phyloP scores from a whole-genome alignment of 1,139 yeast species.

The Arxiozyma slooffiae region DNA sequence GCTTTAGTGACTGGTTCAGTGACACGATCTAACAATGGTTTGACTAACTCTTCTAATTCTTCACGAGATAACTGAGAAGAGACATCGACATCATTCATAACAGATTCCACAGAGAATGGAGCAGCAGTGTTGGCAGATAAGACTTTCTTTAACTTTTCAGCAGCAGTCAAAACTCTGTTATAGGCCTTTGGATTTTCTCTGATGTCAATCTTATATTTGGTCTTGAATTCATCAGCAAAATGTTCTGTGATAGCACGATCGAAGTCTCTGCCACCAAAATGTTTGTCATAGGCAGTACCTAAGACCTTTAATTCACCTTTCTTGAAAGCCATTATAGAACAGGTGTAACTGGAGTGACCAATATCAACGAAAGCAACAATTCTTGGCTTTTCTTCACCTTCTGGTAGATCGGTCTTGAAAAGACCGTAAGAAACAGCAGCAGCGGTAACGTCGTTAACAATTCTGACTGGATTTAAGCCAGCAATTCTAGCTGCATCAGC shows the following conservation, averaged over 20 bases:
- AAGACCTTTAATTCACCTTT: slow-evolving; percentile 92
- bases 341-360: slow-evolving; percentile 94
- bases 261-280: slow-evolving; percentile 97
- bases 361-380: slow-evolving; percentile 89
- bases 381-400: slow-evolving; percentile 64
- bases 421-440: slow-evolving; percentile 99
- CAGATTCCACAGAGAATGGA: slow-evolving; percentile 90
- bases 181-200: slow-evolving; percentile 87
- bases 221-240: slow-evolving; percentile 84
- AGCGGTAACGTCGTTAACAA: slow-evolving; percentile 93
- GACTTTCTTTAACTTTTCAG: slow-evolving; percentile 91
- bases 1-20: slow-evolving; percentile 74
- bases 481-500: slow-evolving; percentile 94
- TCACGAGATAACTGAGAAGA: slow-evolving; percentile 84
- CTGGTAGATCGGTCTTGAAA: slow-evolving; percentile 89
- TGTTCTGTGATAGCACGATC: slow-evolving; percentile 90
- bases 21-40: slow-evolving; percentile 71
- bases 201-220: slow-evolving; percentile 88
- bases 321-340: slow-evolving; percentile 82
- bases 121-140: slow-evolving; percentile 93
- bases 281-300: slow-evolving; percentile 88
- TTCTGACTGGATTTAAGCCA: slow-evolving; percentile 94
- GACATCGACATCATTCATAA: slow-evolving; percentile 95
- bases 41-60: slow-evolving; percentile 80
- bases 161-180: slow-evolving; percentile 82